Evolutionary conservation across 73 alveolate genomes (phyloP).

Genomic region (Tetrahymena thermophila): DNA sequence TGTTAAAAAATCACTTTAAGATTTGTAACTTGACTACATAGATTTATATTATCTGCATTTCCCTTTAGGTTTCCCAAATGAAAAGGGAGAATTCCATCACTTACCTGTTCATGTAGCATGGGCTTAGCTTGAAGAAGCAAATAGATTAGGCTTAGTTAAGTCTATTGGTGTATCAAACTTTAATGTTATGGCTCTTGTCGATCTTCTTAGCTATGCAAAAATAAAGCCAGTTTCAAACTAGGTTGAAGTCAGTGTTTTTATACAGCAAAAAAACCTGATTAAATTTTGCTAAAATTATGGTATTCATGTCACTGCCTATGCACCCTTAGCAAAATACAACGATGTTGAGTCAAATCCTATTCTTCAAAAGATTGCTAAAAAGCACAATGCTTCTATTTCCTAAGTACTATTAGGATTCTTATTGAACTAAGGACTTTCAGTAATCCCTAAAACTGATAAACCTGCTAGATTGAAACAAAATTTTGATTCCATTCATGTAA

Average conservation of each 20-base stretch:
- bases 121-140: slow-evolving; percentile 59
- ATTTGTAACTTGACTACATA: slow-evolving; percentile 48
- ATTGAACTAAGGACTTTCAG: slow-evolving; percentile 48
- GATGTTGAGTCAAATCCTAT: slow-evolving; percentile 22
- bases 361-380: slow-evolving; percentile 47
- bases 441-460: slow-evolving; percentile 65
- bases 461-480: slow-evolving; percentile 63
- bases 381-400: slow-evolving; percentile 58
- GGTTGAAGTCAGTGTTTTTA: slow-evolving; percentile 62
- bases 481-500: neutral
- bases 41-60: slow-evolving; percentile 60
- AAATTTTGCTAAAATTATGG: slow-evolving; percentile 28
- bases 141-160: slow-evolving; percentile 50
- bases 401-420: slow-evolving; percentile 67
- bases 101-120: slow-evolving; percentile 59
- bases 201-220: slow-evolving; percentile 53
- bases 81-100: slow-evolving; percentile 1
- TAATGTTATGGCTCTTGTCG: slow-evolving; percentile 43
- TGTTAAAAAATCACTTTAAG: slow-evolving; percentile 44
- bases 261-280: slow-evolving; percentile 34
- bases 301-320: slow-evolving; percentile 52
- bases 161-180: slow-evolving; percentile 69
- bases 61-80: slow-evolving; percentile 40
- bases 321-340: slow-evolving; percentile 56
- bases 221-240: slow-evolving; percentile 66